Evolutionary conservation across 495 filamentous ascomycete species (phyloP), one percentile per base, ranked within the genome.

Genomic region (Oleoguttula mirabilis): DNA sequence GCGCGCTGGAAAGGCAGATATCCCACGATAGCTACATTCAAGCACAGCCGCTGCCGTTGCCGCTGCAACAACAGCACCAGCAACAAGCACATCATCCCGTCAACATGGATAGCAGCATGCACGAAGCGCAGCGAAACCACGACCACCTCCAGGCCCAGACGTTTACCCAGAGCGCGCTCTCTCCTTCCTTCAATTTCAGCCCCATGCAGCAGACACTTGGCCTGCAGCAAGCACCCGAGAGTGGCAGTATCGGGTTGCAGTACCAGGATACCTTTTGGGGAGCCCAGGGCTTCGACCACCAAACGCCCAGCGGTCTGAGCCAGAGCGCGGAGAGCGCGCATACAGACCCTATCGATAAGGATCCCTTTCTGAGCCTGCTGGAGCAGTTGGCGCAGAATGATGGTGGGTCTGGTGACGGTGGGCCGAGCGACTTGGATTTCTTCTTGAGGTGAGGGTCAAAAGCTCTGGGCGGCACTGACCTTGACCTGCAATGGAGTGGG

Each of bases 311-410:
- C 23, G 60, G 48, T 4, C 44, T 52, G 4, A 63, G 60, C 35
- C 52, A 55, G 19, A 48, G 43, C 22, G 42, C 36, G 15, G 43
- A 45, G 1, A 50, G 43, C 7, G 34, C 47, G 10, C 52, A 60
- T 25, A 58, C 58, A 0, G 60, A 58, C 31, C 31, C 23, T 3
- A 19, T 16, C 12, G 47, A 44, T 43, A 84, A 80, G 41, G 83
- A 88, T 54, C 83, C 83, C 2, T 88, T 88, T 51, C 54, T 88
- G 21, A 82, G 75, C 45, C 55, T 88, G 34, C 64, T 88, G 25
- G 82, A 88, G 55, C 82, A 86, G 62, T 60, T 88, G 42, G 81
- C 82, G 0, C 80, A 86, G 59, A 84, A 83, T 54, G 82, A 85
- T 22, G 46, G 46, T 19, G 45, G 45, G 24, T 4, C 5, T 4